A percentile compares a stretch with the other conserved stretches of the same genome.
Evolutionary conservation across 352 stramenopile species (phyloP).

Genomic region (Globisporangium splendens): DNA sequence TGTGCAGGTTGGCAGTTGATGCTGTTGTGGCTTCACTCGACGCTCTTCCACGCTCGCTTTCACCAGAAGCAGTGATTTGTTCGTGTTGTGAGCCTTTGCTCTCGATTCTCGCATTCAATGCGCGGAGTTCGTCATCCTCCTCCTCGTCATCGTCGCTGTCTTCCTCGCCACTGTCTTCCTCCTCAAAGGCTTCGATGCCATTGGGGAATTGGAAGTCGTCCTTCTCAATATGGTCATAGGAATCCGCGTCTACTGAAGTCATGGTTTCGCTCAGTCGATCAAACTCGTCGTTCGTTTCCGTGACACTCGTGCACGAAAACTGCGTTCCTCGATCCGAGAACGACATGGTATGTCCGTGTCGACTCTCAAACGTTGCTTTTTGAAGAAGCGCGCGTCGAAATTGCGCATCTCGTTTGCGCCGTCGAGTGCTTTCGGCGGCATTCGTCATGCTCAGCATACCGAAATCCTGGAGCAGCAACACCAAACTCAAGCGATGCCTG

Average conservation of each 20-base stretch:
- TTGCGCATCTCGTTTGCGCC: slow-evolving; percentile 6
- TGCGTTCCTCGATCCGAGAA: slow-evolving; percentile 39
- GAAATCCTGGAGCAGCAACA: slow-evolving; percentile 61
- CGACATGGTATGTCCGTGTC: slow-evolving; percentile 4
- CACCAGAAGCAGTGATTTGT: not conserved
- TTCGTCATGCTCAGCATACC: slow-evolving; percentile 50
- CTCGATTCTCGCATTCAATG: not conserved
- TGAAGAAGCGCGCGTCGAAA: slow-evolving; percentile 1
- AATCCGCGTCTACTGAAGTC: slow-evolving; percentile 8
- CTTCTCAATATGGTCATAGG: slow-evolving; percentile 3
- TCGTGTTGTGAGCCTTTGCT: not conserved
- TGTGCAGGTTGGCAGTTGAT: not conserved
- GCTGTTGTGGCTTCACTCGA: not conserved
- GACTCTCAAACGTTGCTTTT: not conserved
- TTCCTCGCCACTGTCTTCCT: slow-evolving; percentile 17
- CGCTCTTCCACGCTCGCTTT: not conserved
- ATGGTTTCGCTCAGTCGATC: slow-evolving; percentile 27
- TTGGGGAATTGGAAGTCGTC: slow-evolving; percentile 1
- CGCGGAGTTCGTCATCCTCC: not conserved
- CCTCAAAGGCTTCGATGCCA: slow-evolving; percentile 18
- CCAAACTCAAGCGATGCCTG: slow-evolving; percentile 58
- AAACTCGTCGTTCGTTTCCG: slow-evolving; percentile 27
- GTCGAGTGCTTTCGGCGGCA: slow-evolving; percentile 18
- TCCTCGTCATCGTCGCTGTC: slow-evolving; percentile 10
- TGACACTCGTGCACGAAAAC: slow-evolving; percentile 36